Percentiles rank a stretch among this genome's conserved stretches.
Evolutionary conservation across 257 asterid species (phyloP).

Genomic region (Salvia hispanica): DNA sequence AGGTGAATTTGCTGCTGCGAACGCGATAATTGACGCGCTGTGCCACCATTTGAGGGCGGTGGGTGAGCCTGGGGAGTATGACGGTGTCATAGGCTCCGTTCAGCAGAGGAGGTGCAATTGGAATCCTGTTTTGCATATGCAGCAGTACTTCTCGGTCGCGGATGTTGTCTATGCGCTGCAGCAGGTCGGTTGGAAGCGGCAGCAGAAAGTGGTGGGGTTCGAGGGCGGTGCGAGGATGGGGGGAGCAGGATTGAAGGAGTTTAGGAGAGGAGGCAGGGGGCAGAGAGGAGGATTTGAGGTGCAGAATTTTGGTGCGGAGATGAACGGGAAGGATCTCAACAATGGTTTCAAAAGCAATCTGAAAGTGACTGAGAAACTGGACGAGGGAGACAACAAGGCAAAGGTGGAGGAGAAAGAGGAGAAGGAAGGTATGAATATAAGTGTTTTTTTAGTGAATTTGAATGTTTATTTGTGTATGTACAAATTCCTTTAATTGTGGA

Average conservation of each 20-base stretch:
- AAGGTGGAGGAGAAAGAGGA: slow-evolving; percentile 43
- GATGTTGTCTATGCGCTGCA: slow-evolving; percentile 74
- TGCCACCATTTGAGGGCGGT: slow-evolving; percentile 72
- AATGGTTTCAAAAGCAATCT: slow-evolving; percentile 37
- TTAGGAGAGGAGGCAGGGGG: slow-evolving; percentile 57
- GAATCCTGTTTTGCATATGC: slow-evolving; percentile 85
- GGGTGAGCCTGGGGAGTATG: slow-evolving; percentile 83
- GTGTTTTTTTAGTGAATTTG: background rate
- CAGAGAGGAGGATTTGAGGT: slow-evolving; percentile 40
- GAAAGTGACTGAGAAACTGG: slow-evolving; percentile 37
- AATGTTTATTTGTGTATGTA: slow-evolving; percentile 23
- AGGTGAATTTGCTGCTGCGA: slow-evolving; percentile 91
- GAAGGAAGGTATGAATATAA: slow-evolving; percentile 40
- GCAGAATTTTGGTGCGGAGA: slow-evolving; percentile 41
- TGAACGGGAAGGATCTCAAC: slow-evolving; percentile 48
- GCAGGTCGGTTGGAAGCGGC: slow-evolving; percentile 70
- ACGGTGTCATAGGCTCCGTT: slow-evolving; percentile 61
- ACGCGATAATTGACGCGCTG: slow-evolving; percentile 84
- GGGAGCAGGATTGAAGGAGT: slow-evolving; percentile 51
- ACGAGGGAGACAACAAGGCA: slow-evolving; percentile 39
- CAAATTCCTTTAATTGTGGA: slow-evolving; percentile 12
- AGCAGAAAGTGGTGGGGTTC: slow-evolving; percentile 46
- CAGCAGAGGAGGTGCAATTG: slow-evolving; percentile 83
- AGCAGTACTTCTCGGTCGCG: slow-evolving; percentile 80
- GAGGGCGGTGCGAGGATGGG: slow-evolving; percentile 50